Percentiles rank a stretch among this genome's conserved stretches.
phyloP scores from a whole-genome alignment of 768 basidiomycete genomes.

The Mycena metata region DNA sequence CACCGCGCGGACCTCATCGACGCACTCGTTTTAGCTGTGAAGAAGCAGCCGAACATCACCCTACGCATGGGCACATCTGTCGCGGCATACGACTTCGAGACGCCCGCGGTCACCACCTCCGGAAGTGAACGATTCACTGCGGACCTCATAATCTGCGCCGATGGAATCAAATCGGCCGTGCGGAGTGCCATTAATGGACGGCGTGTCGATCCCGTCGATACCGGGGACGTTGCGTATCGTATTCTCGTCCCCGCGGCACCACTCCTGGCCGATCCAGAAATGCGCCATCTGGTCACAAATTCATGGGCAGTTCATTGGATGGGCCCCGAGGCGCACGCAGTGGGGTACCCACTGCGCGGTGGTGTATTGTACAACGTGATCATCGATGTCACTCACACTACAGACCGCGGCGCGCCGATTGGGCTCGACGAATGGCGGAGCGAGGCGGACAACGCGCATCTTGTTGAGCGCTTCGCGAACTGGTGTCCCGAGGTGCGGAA shows the following conservation, averaged over 20 bases:
- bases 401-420: conserved; percentile 33
- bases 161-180: conserved; percentile 47
- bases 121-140: conserved; percentile 51
- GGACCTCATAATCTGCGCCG: conserved; percentile 54
- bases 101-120: conserved; percentile 49
- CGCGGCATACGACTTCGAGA: conserved; percentile 40
- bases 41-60: conserved; percentile 43
- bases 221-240: conserved; percentile 50
- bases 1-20: conserved; percentile 59
- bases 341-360: conserved; percentile 38
- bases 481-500: conserved; percentile 34
- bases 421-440: conserved; percentile 35
- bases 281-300: conserved; percentile 34
- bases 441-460: conserved; percentile 28
- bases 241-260: conserved; percentile 38
- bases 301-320: conserved; percentile 41
- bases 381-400: conserved; percentile 36
- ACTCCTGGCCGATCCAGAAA: conserved; percentile 37
- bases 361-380: conserved; percentile 35
- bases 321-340: conserved; percentile 40
- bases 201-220: conserved; percentile 38
- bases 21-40: conserved; percentile 46
- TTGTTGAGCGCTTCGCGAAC: conserved; percentile 28
- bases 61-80: conserved; percentile 45
- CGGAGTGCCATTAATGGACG: conserved; percentile 39